phyloP scores from a whole-genome alignment of 1,284 basidiomycete genomes.

The Pascua guehoae region DNA sequence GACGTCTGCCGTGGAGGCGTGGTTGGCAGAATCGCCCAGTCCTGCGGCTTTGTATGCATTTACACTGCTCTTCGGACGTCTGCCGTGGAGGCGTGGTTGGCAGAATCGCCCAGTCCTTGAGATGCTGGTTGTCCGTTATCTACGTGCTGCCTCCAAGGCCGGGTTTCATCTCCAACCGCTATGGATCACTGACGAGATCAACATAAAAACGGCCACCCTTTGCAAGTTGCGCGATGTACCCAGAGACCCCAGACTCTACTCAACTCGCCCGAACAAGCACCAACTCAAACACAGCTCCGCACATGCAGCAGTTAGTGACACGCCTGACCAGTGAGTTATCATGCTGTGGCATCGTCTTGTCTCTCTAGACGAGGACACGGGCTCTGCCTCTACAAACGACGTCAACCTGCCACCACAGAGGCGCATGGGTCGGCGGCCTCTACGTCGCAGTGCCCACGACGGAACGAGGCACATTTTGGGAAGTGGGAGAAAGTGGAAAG shows the following conservation, averaged over 20 bases:
- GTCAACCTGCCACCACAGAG: slow-evolving; percentile 34
- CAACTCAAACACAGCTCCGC: too few species aligned
- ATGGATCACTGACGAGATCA: too few species aligned
- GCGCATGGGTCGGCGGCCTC: slow-evolving; percentile 39
- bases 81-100: too few species aligned
- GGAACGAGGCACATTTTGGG: slow-evolving; percentile 17
- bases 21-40: not conserved
- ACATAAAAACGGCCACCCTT: not conserved
- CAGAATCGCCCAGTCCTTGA: not conserved
- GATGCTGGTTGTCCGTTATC: too few species aligned
- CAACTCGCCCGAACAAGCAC: too few species aligned
- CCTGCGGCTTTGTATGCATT: slow-evolving; percentile 14
- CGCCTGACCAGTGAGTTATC: not conserved
- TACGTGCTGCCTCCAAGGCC: too few species aligned
- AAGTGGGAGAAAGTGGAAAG: slow-evolving; percentile 8
- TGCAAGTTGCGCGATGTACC: too few species aligned
- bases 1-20: too few species aligned
- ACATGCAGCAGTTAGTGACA: too few species aligned
- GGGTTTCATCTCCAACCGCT: too few species aligned
- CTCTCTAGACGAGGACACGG: slow-evolving; percentile 35
- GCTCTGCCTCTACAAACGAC: slow-evolving; percentile 32
- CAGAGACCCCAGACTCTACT: too few species aligned
- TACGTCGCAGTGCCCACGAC: slow-evolving; percentile 34
- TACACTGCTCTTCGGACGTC: slow-evolving; percentile 10
- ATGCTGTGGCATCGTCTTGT: slow-evolving; percentile 23